Base-by-base conservation (phyloP, 495 filamentous ascomycete species). In the Trichoderma orchidacearum region DNA sequence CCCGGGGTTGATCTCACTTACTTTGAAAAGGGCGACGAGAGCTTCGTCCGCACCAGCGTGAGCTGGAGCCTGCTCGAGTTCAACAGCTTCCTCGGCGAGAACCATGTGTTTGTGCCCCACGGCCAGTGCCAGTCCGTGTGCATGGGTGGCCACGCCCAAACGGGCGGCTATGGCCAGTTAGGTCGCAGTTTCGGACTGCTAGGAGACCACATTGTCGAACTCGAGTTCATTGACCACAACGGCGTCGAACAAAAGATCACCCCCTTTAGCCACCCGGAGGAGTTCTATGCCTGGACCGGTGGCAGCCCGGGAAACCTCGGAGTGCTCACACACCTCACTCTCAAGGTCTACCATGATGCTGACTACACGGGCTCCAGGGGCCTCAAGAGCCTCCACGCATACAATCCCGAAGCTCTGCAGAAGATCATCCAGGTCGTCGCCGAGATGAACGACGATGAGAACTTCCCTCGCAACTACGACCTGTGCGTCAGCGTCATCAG, bases 261-360 rank as follows among this genome's bases (percentile, higher is more conserved):
- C n/a, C 72, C 64, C 35, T 54, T 51, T 0, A 67, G 18, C 18
- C 60, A 73, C 51, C 59, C 65, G 0, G 72, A 75, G 23, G 62
- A 73, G 12, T 75, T 74, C 60, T 66, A 64, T 62, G 70, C 68
- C 13, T 63, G 73, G 38, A 55, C 72, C 12, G 72, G 72, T 21
- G 72, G 72, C 9, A 75, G 72, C 56, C 72, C 70, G 1, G 72
- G 72, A 8, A 74, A 74, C 38, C 59, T 75, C 2, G 70, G 70
- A 17, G 66, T 74, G 8, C 50, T 74, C 21, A 75, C 70, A 1
- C 70, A 75, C 28, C 67, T 69, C 56, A 73, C 68, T 0, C 58
- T 72, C 53, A 62, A 72, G 53, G 68, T 68, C 8, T 61, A 74
- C 32, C 64, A 66, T 5, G 71, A 75, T 38, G 53, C 61, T 28